A percentile compares a stretch with the other conserved stretches of the same genome.
phyloP scores from a whole-genome alignment of 768 basidiomycete species.

The Naganishia onofrii region DNA sequence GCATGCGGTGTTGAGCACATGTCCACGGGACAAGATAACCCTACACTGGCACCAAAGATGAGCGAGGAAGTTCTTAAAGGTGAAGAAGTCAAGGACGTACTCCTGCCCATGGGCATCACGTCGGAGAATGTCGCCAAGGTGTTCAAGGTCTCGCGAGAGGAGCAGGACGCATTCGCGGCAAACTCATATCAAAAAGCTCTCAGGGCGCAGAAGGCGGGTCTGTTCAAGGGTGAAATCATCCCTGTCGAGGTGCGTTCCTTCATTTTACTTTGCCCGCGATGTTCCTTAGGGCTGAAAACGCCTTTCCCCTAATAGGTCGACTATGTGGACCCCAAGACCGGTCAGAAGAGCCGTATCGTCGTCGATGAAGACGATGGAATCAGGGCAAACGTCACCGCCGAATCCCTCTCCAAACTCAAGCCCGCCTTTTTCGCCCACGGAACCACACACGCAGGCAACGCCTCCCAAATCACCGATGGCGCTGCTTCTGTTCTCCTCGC shows the following conservation, averaged over 20 bases:
- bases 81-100: conserved; percentile 33
- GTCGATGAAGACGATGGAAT: conserved; percentile 84
- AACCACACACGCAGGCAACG: conserved; percentile 62
- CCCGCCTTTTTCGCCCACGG: conserved; percentile 75
- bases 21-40: conserved; percentile 56
- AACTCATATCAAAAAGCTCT: conserved; percentile 80
- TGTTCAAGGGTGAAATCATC: conserved; percentile 78
- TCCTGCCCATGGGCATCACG: conserved; percentile 79
- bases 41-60: conserved; percentile 32
- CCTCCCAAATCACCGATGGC: conserved; percentile 87
- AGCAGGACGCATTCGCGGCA: conserved; percentile 83
- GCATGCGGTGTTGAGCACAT: conserved; percentile 85
- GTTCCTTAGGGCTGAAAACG: neutral
- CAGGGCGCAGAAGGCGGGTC: conserved; percentile 72
- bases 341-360: conserved; percentile 64
- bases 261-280: too few species aligned
- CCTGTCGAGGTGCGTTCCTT: conserved; percentile 57
- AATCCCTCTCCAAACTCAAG: conserved; percentile 75
- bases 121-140: conserved; percentile 79
- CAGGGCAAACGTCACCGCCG: conserved; percentile 74
- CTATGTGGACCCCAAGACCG: conserved; percentile 69
- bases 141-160: conserved; percentile 67
- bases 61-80: conserved; percentile 39
- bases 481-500: conserved; percentile 84
- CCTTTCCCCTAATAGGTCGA: conserved; percentile 56